These are phyloP conservation scores for Sclerotinia borealis DNA, from an alignment of 2,329 filamentous ascomycete genomes.

Conservation along the genomic window DNA sequence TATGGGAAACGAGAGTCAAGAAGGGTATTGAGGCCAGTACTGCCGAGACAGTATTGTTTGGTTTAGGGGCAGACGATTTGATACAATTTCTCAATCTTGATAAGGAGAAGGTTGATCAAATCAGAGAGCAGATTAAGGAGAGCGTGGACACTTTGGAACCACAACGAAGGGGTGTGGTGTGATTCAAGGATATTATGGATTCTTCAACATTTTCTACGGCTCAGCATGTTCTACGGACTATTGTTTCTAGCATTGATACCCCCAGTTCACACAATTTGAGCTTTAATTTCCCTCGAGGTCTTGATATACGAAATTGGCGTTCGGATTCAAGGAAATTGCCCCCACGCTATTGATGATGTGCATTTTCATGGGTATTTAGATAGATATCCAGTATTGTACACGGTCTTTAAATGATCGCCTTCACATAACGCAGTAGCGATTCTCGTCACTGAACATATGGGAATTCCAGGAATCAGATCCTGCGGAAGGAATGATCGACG, in stretches of 20 bases:
- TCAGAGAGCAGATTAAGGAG: slow-evolving; percentile 53
- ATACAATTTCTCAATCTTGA: slow-evolving; percentile 64
- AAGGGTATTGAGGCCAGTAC: slow-evolving; percentile 71
- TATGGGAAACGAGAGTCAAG: slow-evolving; percentile 86
- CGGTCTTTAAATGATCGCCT: neutral
- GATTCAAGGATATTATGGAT: slow-evolving; percentile 26
- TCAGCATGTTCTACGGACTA: slow-evolving; percentile 2
- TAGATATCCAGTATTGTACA: neutral
- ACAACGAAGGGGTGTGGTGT: slow-evolving; percentile 23
- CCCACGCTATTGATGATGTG: neutral
- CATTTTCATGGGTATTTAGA: neutral
- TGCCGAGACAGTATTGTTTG: slow-evolving; percentile 75
- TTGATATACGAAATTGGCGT: neutral
- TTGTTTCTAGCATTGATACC: slow-evolving; percentile 12
- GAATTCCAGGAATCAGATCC: neutral
- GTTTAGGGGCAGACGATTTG: slow-evolving; percentile 62
- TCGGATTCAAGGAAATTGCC: neutral
- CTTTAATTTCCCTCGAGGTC: neutral
- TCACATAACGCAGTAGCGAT: neutral
- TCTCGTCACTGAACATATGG: neutral
- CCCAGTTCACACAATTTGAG: neutral
- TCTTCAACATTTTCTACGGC: neutral
- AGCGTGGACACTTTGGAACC: slow-evolving; percentile 36
- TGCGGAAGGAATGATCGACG: neutral
- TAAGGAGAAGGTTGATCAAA: slow-evolving; percentile 48